These are phyloP conservation scores for Capsicum rhomboideum DNA, from an alignment of 257 asterid genomes.

Conservation along the genomic window DNA sequence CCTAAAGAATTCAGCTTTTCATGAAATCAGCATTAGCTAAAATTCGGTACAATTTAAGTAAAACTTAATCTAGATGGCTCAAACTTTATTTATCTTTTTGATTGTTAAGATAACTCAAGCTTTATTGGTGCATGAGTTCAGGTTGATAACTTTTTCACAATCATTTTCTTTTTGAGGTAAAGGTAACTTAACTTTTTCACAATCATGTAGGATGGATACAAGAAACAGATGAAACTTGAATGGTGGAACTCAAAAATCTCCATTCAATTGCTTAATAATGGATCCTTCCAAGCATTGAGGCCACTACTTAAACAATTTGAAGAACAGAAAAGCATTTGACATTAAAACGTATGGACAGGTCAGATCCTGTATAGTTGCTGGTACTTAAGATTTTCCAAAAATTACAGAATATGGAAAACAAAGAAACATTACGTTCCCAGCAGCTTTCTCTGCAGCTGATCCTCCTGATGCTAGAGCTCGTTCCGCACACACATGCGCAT, in stretches of 20 bases:
- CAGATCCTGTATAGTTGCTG: background rate
- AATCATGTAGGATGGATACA: background rate
- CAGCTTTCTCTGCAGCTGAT: constrained; percentile 69
- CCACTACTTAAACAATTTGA: background rate
- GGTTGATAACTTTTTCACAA: background rate
- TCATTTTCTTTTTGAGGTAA: too few species aligned
- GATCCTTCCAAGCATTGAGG: background rate
- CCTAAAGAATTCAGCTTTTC: background rate
- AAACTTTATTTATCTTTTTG: background rate
- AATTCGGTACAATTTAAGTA: background rate
- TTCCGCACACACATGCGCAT: constrained; percentile 97
- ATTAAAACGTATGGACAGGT: background rate
- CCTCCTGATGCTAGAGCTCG: constrained; percentile 86
- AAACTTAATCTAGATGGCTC: background rate
- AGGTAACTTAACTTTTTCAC: too few species aligned
- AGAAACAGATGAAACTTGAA: background rate
- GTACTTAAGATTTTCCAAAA: background rate
- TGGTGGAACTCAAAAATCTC: background rate
- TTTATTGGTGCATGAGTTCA: background rate
- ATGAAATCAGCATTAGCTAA: background rate
- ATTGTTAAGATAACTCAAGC: background rate
- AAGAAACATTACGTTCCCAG: constrained; percentile 61
- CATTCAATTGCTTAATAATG: background rate
- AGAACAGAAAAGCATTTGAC: background rate
- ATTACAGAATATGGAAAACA: background rate